phyloP scores from a whole-genome alignment of 2,329 filamentous ascomycete species.

The Penicillium corylophilum region DNA sequence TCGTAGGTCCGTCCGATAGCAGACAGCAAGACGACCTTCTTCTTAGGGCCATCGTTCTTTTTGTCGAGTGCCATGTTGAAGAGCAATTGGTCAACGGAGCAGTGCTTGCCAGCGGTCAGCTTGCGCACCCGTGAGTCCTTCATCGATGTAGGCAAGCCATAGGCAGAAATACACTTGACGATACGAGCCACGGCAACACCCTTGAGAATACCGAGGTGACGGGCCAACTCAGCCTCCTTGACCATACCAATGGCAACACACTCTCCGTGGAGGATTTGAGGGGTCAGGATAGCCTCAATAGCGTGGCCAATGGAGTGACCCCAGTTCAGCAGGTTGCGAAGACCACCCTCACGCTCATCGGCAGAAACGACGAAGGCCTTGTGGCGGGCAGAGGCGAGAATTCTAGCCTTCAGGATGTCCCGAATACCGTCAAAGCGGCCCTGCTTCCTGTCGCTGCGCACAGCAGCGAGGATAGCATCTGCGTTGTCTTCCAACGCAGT shows the following conservation, averaged over 20 bases:
- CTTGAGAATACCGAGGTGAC: constrained; percentile 80
- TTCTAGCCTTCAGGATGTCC: constrained; percentile 71
- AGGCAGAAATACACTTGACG: constrained; percentile 91
- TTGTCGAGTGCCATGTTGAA: constrained; percentile 97
- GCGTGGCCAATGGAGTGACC: constrained; percentile 98
- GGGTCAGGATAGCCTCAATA: constrained; percentile 90
- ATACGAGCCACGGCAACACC: constrained; percentile 86
- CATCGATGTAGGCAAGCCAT: constrained; percentile 81
- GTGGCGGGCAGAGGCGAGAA: constrained; percentile 85
- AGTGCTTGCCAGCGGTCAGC: constrained; percentile 81
- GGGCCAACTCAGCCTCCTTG: constrained; percentile 90
- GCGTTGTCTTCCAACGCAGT: constrained; percentile 79
- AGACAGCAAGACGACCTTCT: constrained; percentile 91
- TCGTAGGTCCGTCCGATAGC: constrained; percentile 88
- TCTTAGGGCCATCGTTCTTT: constrained; percentile 93
- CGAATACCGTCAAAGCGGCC: constrained; percentile 69
- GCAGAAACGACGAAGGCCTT: constrained; percentile 93
- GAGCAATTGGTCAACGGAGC: constrained; percentile 80
- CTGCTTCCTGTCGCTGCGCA: constrained; percentile 60
- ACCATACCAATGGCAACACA: constrained; percentile 98
- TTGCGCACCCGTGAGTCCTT: constrained; percentile 79
- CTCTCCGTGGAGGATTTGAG: constrained; percentile 92
- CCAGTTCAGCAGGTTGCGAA: constrained; percentile 94
- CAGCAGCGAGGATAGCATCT: constrained; percentile 68
- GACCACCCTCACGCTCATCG: constrained; percentile 89